These are phyloP conservation scores for Tephrocybe sp. DNA, from an alignment of 768 basidiomycete genomes.

Conservation along the genomic window DNA sequence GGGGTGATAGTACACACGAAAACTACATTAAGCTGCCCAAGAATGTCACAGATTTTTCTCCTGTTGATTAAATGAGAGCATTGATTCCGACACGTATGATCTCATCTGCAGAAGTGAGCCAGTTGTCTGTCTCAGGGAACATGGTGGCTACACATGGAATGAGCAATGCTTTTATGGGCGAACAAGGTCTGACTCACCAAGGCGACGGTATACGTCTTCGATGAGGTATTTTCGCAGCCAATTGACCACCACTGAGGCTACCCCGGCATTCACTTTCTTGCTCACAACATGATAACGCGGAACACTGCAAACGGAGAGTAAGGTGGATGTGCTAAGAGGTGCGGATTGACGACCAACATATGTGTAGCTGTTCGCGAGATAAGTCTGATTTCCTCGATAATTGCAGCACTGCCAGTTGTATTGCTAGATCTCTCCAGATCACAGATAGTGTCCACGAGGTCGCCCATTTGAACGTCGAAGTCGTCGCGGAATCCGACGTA, in stretches of 20 bases:
- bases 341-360: conserved; percentile 44
- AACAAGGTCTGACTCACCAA: conserved; percentile 35
- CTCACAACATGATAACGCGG: conserved; percentile 60
- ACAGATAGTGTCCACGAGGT: conserved; percentile 52
- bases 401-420: conserved; percentile 27
- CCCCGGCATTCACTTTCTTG: conserved; percentile 32
- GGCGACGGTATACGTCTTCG: conserved; percentile 61
- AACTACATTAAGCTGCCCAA: no score
- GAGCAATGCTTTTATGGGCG: background rate
- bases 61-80: conserved; percentile 40
- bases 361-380: conserved; percentile 48
- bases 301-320: conserved; percentile 33
- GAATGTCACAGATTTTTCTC: background rate
- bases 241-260: conserved; percentile 32
- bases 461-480: conserved; percentile 47
- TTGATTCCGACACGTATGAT: conserved; percentile 61
- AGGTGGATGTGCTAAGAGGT: background rate
- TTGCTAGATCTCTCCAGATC: conserved; percentile 44
- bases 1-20: no score
- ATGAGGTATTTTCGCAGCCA: conserved; percentile 52
- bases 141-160: conserved; percentile 39
- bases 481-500: conserved; percentile 65
- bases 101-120: conserved; percentile 59
- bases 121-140: conserved; percentile 64
- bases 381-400: conserved; percentile 40